These are phyloP conservation scores for Syzygium jambos DNA, from an alignment of 345 rosid genomes.

Conservation along the genomic window DNA sequence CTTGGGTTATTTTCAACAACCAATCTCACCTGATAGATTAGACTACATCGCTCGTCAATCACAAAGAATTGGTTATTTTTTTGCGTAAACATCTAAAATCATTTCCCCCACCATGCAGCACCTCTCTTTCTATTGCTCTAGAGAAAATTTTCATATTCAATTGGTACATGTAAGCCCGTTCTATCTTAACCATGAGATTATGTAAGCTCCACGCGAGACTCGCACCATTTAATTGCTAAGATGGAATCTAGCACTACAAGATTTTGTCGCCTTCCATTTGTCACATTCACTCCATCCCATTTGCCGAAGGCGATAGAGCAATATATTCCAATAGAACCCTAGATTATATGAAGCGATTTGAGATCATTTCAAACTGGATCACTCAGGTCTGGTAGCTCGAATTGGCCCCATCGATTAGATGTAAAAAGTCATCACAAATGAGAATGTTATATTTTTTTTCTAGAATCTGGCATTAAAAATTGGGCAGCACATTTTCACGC, in stretches of 20 bases:
- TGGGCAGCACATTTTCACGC: background rate
- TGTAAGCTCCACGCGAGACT: fast-evolving
- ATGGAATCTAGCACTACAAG: fast-evolving
- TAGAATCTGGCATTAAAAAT: background rate
- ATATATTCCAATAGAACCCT: background rate
- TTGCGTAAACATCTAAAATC: background rate
- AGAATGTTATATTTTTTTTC: background rate
- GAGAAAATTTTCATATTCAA: background rate
- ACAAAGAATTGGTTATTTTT: background rate
- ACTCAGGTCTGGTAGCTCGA: background rate
- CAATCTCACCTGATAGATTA: background rate
- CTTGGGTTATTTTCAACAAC: background rate
- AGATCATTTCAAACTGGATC: background rate
- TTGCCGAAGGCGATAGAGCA: background rate
- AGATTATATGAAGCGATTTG: background rate
- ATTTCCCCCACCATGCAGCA: background rate
- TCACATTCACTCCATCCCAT: background rate
- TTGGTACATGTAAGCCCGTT: background rate
- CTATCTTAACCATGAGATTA: background rate
- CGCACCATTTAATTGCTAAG: fast-evolving
- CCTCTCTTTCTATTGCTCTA: background rate
- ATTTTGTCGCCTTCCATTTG: background rate
- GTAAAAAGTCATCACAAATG: background rate
- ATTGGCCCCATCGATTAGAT: background rate
- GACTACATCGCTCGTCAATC: background rate